Conservation (phyloP, 352 stramenopile genomes). For the Aphanomyces invadans region DNA sequence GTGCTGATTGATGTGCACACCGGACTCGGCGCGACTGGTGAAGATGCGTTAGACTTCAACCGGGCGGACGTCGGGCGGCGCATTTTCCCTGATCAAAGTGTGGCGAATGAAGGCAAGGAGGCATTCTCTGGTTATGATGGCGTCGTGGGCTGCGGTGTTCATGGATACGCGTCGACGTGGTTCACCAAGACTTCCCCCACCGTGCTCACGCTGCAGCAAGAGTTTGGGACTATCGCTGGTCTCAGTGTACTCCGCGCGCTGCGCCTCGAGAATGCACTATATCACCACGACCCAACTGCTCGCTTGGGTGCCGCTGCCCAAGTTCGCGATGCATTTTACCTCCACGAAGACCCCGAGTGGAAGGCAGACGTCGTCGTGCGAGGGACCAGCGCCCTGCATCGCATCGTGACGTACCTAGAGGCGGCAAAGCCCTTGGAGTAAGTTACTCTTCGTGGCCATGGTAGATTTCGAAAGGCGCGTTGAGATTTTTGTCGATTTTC, state of each 20-base stretch:
- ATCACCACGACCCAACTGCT: conserved; percentile 33
- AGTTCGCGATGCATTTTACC: conserved; percentile 69
- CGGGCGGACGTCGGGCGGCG: neutral
- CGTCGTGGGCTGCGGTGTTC: conserved; percentile 36
- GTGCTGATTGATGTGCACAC: conserved; percentile 92
- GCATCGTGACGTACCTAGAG: neutral
- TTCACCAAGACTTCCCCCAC: neutral
- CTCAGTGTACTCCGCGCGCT: conserved; percentile 53
- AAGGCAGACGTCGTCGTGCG: conserved; percentile 48
- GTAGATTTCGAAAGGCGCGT: too few relatives aligned
- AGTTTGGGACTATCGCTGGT: conserved; percentile 60
- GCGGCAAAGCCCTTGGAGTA: neutral
- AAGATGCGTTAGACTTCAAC: conserved; percentile 31
- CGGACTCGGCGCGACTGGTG: conserved; percentile 64
- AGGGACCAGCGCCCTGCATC: conserved; percentile 22
- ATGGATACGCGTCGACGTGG: conserved; percentile 28
- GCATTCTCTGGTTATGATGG: conserved; percentile 51
- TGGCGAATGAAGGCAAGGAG: conserved; percentile 28
- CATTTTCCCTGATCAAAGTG: conserved; percentile 30
- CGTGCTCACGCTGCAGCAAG: conserved; percentile 30
- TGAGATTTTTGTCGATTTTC: too few relatives aligned
- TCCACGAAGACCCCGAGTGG: conserved; percentile 58
- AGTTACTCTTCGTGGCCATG: too few relatives aligned
- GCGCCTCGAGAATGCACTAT: conserved; percentile 55
- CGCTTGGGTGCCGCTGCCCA: conserved; percentile 48